Percentiles rank a stretch among this genome's conserved stretches.
phyloP scores from a whole-genome alignment of 2,329 filamentous ascomycete genomes.

The Cladophialophora chaetospira region DNA sequence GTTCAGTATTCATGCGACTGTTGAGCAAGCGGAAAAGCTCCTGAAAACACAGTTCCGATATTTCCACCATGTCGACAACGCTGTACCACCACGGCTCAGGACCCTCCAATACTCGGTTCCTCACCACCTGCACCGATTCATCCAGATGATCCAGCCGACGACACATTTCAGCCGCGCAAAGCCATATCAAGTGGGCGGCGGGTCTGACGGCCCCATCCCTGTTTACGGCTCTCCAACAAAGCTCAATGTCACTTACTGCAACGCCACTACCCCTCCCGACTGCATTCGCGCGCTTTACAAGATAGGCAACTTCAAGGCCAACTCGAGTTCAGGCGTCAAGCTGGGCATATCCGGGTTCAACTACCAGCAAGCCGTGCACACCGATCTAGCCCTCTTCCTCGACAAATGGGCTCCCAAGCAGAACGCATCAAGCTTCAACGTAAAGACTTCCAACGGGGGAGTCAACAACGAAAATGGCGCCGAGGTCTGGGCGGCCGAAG shows the following conservation, averaged over 20 bases:
- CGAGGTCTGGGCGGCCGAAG: constrained; percentile 49
- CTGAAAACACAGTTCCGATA: constrained; percentile 63
- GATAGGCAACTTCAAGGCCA: constrained; percentile 13
- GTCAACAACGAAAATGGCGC: constrained; percentile 49
- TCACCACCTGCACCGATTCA: constrained; percentile 52
- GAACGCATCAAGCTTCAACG: constrained; percentile 57
- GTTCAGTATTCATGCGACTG: constrained; percentile 60
- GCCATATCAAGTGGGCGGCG: constrained; percentile 38
- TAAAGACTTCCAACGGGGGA: constrained; percentile 60
- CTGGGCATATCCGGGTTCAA: constrained; percentile 54
- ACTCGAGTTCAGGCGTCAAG: constrained; percentile 44
- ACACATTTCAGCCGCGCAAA: constrained; percentile 57
- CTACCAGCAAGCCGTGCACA: constrained; percentile 54
- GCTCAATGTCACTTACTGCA: constrained; percentile 38
- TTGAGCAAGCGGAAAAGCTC: constrained; percentile 57
- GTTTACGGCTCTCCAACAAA: constrained; percentile 12
- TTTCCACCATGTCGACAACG: constrained; percentile 48
- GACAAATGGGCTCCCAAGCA: constrained; percentile 56
- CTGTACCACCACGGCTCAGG: constrained; percentile 49
- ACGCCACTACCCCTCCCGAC: constrained; percentile 47
- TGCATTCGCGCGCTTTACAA: constrained; percentile 52
- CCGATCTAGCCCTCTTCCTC: constrained; percentile 61
- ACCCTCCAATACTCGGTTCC: constrained; percentile 65
- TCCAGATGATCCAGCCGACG: constrained; percentile 67
- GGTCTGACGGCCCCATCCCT: not conserved